Base-by-base conservation (phyloP, 179 eudicot genomes). In the Beta corolliflora region DNA sequence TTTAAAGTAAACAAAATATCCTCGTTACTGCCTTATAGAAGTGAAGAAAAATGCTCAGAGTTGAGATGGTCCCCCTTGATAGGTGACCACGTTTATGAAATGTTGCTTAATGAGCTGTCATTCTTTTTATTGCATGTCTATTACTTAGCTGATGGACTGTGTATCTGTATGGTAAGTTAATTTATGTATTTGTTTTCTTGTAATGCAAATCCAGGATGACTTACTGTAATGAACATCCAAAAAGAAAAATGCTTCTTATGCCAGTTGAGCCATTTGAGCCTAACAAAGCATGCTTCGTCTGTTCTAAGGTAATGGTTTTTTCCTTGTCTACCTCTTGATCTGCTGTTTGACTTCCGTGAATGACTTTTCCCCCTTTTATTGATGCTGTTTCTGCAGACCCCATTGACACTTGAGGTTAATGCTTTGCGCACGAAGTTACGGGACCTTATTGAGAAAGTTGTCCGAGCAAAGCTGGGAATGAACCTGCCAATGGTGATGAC, bases 201-300 rank as follows among this genome's bases (percentile, higher is more conserved):
- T 21, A 53, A 48, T 69, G n/a, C 67, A 44, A 53, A 56, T 82
- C 41, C 77, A 96, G 99, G 91, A 94, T 96, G 97, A 96, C 99
- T 44, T 96, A 90, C 84, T 96, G 98, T 80, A 91, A 91, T 60
- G 96, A 96, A 75, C 91, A 91, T 84, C 96, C 97, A 67, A 82
- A 92, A 68, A 89, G 89, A 82, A 94, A 96, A 92, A 90, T 91
- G 98, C 97, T 96, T 83, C 96, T 96, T 77, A 94, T 96, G 98
- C 97, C 99, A 12, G 93, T 94, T 76, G 97, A 91, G 84, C 98
- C 98, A 29, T 93, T 90, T 86, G 97, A 93, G 84, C 96, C 98
- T 64, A 93, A 92, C 82, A 90, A 93, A 79, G 84, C 91, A 48
- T 96, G 98, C 80, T 94, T 92, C 83, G 97, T 96, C 75, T 96